These are phyloP conservation scores for Withania somnifera DNA, from an alignment of 305 asterid species.

Conservation along the genomic window DNA sequence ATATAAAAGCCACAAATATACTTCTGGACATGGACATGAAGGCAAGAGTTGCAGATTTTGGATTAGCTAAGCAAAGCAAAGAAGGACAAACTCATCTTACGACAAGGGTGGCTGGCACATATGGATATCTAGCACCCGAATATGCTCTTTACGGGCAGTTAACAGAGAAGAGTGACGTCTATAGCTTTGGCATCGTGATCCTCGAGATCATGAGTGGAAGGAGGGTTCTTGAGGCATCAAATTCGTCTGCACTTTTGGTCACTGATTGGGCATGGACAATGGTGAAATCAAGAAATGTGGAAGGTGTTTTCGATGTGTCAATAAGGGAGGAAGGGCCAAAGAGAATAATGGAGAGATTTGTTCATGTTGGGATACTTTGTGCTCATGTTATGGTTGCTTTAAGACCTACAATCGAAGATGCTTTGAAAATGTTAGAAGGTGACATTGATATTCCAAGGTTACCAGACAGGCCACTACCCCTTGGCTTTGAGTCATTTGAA, in stretches of 20 bases:
- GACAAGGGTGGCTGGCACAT: constrained; percentile 55
- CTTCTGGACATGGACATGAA: constrained; percentile 42
- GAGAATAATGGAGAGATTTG: constrained; percentile 51
- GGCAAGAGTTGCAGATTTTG: constrained; percentile 51
- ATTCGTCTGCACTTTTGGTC: constrained; percentile 24
- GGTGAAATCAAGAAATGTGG: constrained; percentile 24
- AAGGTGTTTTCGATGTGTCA: constrained; percentile 27
- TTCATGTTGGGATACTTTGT: constrained; percentile 46
- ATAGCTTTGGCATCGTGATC: constrained; percentile 46
- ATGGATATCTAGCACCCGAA: constrained; percentile 58
- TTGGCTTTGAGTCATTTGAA: constrained; percentile 19
- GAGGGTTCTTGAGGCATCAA: constrained; percentile 37
- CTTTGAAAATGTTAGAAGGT: constrained; percentile 59
- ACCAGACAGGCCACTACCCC: constrained; percentile 47
- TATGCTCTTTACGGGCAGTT: constrained; percentile 52
- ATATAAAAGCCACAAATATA: constrained; percentile 49
- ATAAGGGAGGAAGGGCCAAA: constrained; percentile 37
- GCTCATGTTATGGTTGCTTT: constrained; percentile 63
- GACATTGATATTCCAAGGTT: constrained; percentile 49
- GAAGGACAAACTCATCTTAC: constrained; percentile 54
- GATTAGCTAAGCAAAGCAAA: constrained; percentile 40
- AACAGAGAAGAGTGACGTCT: constrained; percentile 55
- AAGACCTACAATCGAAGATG: constrained; percentile 53
- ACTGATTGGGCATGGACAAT: constrained; percentile 60
- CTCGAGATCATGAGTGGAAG: constrained; percentile 53